A percentile compares a stretch with the other conserved stretches of the same genome.
Evolutionary conservation across 1,284 basidiomycete genomes (phyloP).

Genomic region (Erythrobasidium hasegawianum): DNA sequence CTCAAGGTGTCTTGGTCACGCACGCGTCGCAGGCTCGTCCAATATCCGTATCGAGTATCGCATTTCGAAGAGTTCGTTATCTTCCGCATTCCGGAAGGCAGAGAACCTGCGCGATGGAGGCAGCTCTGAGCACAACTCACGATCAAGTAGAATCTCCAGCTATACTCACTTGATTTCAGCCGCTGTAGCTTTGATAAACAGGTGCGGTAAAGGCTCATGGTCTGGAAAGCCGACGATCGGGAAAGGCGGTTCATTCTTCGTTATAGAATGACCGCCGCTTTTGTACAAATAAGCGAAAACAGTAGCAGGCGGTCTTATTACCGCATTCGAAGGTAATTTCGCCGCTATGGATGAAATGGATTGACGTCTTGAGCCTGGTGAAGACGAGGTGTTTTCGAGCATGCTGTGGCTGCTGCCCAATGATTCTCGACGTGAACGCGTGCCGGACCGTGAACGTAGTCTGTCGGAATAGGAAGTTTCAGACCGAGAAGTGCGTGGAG

Average conservation of each 20-base stretch:
- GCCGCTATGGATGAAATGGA: neutral
- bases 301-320: neutral
- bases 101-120: conserved; percentile 19
- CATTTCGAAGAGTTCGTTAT: conserved; percentile 15
- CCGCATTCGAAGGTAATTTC: too few relatives aligned
- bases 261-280: conserved; percentile 6
- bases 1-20: neutral
- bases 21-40: conserved; percentile 31
- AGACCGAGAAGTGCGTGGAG: neutral
- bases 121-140: neutral
- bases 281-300: conserved; percentile 20
- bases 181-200: conserved; percentile 18
- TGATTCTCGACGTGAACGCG: neutral
- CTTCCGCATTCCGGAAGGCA: conserved; percentile 21
- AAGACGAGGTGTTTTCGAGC: too few relatives aligned
- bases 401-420: neutral
- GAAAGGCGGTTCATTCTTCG: conserved; percentile 8
- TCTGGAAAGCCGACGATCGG: conserved; percentile 28
- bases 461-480: neutral
- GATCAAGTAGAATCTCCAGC: neutral
- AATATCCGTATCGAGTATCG: conserved; percentile 18
- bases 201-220: conserved; percentile 22
- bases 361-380: neutral
- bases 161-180: conserved; percentile 29
- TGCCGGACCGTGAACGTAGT: neutral